A percentile compares a stretch with the other conserved stretches of the same genome.
phyloP scores from a whole-genome alignment of 345 rosid species.

The Tarenaya hassleriana region DNA sequence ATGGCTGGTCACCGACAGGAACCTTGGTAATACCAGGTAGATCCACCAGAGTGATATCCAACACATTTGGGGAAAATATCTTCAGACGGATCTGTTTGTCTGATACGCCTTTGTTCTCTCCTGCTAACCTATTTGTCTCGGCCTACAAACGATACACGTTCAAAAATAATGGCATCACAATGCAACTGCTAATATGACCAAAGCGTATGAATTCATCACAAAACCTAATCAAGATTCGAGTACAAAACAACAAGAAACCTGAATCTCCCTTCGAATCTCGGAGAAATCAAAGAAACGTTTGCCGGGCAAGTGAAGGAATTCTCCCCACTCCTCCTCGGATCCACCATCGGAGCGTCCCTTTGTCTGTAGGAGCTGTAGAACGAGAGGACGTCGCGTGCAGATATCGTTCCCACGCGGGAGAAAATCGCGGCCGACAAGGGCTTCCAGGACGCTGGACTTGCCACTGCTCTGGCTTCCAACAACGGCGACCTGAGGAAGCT shows the following conservation, averaged over 20 bases:
- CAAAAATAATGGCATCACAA: neutral
- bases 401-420: slow-evolving; percentile 86
- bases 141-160: slow-evolving; percentile 36
- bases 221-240: neutral
- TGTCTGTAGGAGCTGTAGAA: neutral
- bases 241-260: neutral
- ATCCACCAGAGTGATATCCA: slow-evolving; percentile 91
- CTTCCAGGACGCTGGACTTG: slow-evolving; percentile 94
- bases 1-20: slow-evolving; percentile 95
- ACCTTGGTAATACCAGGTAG: slow-evolving; percentile 95
- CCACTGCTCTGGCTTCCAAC: slow-evolving; percentile 99
- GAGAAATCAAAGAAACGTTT: neutral
- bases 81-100: slow-evolving; percentile 85
- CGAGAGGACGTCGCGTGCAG: slow-evolving; percentile 54
- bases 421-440: slow-evolving; percentile 96
- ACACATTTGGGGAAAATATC: slow-evolving; percentile 87
- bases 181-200: neutral
- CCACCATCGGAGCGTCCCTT: neutral
- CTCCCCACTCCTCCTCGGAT: neutral
- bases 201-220: neutral
- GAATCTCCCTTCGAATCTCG: neutral
- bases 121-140: slow-evolving; percentile 81
- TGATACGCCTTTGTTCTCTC: slow-evolving; percentile 87
- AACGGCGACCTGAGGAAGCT: slow-evolving; percentile 97
- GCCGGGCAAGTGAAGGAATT: neutral